A percentile compares a stretch with the other conserved stretches of the same genome.
phyloP scores from a whole-genome alignment of 2,329 filamentous ascomycete species.

The Botrytis cinerea region DNA sequence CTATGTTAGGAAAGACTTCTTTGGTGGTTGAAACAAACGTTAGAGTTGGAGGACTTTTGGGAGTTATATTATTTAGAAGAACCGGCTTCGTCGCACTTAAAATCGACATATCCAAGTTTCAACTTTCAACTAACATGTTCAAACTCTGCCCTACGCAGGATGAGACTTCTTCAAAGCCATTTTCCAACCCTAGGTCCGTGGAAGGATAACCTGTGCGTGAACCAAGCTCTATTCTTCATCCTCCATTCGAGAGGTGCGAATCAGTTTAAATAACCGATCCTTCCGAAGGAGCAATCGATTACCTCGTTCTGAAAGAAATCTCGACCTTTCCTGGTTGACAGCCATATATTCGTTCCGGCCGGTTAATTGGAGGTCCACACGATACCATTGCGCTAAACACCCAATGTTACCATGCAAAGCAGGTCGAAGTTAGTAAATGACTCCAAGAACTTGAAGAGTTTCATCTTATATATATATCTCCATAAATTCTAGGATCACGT shows the following conservation, averaged over 20 bases:
- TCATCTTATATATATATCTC: neutral
- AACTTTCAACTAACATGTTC: neutral
- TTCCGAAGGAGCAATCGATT: neutral
- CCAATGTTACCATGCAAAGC: neutral
- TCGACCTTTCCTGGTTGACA: too few species aligned
- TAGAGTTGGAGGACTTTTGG: neutral
- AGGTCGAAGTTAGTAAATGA: neutral
- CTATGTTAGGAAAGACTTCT: too few species aligned
- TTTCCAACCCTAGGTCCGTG: neutral
- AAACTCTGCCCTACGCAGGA: neutral
- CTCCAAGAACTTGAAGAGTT: neutral
- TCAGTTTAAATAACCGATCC: neutral
- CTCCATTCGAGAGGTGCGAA: neutral
- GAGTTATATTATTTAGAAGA: neutral
- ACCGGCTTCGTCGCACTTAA: neutral
- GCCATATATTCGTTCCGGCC: too few species aligned
- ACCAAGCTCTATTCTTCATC: neutral
- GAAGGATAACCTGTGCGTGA: neutral
- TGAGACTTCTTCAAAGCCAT: neutral
- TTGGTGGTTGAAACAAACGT: neutral
- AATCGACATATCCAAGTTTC: neutral
- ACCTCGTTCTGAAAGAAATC: neutral
- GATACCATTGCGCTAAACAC: constrained; percentile 23
- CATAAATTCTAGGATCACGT: neutral
- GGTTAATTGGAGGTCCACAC: constrained; percentile 19